Evolutionary conservation across 805 yeast genomes (phyloP).

Genomic region (Cyberlindnera amylophila): DNA sequence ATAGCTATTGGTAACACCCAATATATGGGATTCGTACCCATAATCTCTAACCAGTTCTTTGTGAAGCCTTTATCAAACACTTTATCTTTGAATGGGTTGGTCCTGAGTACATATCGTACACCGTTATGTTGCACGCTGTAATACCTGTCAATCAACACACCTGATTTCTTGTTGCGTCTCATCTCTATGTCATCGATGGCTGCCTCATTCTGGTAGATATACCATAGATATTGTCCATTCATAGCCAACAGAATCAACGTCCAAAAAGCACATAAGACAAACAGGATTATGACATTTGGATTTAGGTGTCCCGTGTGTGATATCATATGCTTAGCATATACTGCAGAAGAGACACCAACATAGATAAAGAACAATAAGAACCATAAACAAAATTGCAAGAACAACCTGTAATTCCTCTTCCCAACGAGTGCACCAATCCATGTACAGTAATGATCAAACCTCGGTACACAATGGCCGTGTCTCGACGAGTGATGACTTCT

Average conservation of each 20-base stretch:
- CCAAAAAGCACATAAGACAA: conserved; percentile 43
- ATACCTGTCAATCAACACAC: conserved; percentile 20
- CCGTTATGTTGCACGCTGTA: conserved; percentile 32
- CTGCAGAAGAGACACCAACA: conserved; percentile 36
- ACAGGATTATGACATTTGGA: conserved; percentile 47
- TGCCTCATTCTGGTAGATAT: conserved; percentile 46
- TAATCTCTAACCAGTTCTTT: conserved; percentile 26
- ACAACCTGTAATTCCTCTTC: conserved; percentile 54
- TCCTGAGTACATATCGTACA: conserved; percentile 38
- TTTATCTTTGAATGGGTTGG: conserved; percentile 17
- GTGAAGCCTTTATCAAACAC: conserved; percentile 22
- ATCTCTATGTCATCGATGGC: conserved; percentile 55
- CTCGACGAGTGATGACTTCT: conserved; percentile 69
- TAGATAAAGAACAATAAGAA: conserved; percentile 36
- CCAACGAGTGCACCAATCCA: conserved; percentile 79
- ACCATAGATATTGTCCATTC: conserved; percentile 39
- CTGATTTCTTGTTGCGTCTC: conserved; percentile 28
- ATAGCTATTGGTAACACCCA: conserved; percentile 32
- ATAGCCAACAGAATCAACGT: conserved; percentile 42
- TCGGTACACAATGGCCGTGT: conserved; percentile 54
- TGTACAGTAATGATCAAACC: conserved; percentile 80
- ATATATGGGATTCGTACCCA: conserved; percentile 27
- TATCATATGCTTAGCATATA: conserved; percentile 25
- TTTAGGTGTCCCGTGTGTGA: conserved; percentile 30
- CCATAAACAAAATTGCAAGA: conserved; percentile 47